phyloP scores from a whole-genome alignment of 768 basidiomycete species.

The Ramaria sp. region DNA sequence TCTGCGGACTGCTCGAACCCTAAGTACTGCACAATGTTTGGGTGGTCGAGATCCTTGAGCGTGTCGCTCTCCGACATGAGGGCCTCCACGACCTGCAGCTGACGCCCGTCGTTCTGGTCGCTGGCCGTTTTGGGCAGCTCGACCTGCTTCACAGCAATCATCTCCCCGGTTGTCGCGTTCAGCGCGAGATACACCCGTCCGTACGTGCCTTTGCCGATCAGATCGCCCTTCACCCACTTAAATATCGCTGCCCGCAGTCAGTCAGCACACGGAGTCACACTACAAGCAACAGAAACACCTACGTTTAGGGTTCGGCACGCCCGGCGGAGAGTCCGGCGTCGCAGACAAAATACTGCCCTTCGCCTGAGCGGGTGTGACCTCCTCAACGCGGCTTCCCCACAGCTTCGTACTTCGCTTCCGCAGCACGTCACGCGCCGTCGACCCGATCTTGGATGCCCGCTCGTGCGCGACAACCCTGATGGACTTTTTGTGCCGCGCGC shows the following conservation, averaged over 20 bases:
- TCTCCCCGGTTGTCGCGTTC: slow-evolving; percentile 93
- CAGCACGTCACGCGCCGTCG: slow-evolving; percentile 38
- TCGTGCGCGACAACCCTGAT: slow-evolving; percentile 90
- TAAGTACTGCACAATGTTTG: slow-evolving; percentile 94
- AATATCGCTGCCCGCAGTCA: slow-evolving; percentile 56
- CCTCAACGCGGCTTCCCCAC: slow-evolving; percentile 90
- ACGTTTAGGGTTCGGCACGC: slow-evolving; percentile 54
- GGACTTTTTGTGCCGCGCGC: slow-evolving; percentile 70
- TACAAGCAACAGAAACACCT: slow-evolving; percentile 19
- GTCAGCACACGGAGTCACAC: not conserved
- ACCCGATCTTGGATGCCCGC: slow-evolving; percentile 64
- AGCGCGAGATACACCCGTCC: slow-evolving; percentile 93
- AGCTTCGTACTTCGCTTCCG: slow-evolving; percentile 88
- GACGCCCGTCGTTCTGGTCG: slow-evolving; percentile 83
- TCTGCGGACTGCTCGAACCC: slow-evolving; percentile 86
- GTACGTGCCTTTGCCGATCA: slow-evolving; percentile 95
- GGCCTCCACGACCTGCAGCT: slow-evolving; percentile 78
- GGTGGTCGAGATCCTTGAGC: slow-evolving; percentile 91
- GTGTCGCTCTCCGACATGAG: slow-evolving; percentile 94
- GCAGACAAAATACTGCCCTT: slow-evolving; percentile 32
- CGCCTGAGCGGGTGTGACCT: slow-evolving; percentile 72
- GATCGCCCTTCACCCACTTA: slow-evolving; percentile 97
- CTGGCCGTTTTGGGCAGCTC: slow-evolving; percentile 87
- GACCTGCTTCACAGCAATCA: slow-evolving; percentile 99
- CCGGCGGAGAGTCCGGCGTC: slow-evolving; percentile 44